phyloP scores from a whole-genome alignment of 345 rosid species.

The Salix suchowensis region DNA sequence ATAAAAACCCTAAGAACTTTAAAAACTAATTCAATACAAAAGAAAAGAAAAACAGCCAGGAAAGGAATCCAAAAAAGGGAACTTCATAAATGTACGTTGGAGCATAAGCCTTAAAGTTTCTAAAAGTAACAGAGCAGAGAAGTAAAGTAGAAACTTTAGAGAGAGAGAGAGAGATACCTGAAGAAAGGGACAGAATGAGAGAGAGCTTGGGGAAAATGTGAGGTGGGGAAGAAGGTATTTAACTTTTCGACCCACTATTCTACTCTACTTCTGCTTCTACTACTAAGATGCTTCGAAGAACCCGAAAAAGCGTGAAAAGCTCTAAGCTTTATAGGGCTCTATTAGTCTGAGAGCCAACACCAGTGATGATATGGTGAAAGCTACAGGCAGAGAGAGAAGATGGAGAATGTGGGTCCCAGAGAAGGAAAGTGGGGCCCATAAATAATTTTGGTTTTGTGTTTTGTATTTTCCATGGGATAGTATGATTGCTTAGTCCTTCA shows the following conservation, averaged over 20 bases:
- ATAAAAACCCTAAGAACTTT: conserved; percentile 9
- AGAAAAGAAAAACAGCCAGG: background rate
- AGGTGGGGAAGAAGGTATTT: background rate
- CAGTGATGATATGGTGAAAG: background rate
- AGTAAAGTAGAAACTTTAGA: background rate
- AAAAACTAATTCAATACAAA: conserved; percentile 15
- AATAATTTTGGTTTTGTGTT: background rate
- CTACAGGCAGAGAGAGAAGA: conserved; percentile 6
- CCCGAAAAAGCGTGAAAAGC: background rate
- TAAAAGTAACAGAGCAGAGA: background rate
- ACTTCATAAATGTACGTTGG: conserved; percentile 13
- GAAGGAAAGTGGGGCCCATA: background rate
- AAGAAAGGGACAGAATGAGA: background rate
- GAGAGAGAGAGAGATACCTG: background rate
- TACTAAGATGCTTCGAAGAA: background rate
- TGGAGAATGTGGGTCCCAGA: conserved; percentile 9
- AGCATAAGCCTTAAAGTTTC: conserved; percentile 10
- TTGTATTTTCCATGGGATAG: background rate
- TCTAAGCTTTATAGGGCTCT: background rate
- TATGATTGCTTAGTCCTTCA: background rate
- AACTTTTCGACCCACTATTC: background rate
- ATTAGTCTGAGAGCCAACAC: background rate
- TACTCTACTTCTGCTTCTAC: background rate
- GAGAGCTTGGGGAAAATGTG: no score
- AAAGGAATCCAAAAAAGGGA: conserved; percentile 8